Percentiles rank a stretch among this genome's conserved stretches.
phyloP scores from a whole-genome alignment of 2,329 filamentous ascomycete species.

The Claviceps sp. region DNA sequence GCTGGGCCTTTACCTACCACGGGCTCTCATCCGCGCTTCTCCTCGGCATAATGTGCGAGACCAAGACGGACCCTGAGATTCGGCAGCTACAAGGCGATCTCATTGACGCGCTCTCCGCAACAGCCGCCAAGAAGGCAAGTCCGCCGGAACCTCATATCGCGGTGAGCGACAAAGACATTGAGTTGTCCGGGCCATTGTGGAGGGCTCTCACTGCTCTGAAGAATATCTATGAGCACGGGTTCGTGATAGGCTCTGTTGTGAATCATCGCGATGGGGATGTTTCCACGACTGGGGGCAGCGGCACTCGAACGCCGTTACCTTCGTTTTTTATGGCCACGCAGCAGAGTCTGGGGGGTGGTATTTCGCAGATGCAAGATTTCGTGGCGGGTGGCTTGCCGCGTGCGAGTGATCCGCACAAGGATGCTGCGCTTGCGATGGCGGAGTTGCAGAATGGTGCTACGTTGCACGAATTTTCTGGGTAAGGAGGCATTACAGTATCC shows the following conservation, averaged over 20 bases:
- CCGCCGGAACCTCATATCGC: constrained; percentile 40
- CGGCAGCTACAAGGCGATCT: constrained; percentile 50
- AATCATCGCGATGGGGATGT: constrained; percentile 33
- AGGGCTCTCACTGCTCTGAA: constrained; percentile 46
- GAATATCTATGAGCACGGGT: constrained; percentile 55
- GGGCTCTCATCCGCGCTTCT: constrained; percentile 52
- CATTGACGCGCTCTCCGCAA: constrained; percentile 49
- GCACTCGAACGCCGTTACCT: constrained; percentile 28
- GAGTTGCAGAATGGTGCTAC: constrained; percentile 47
- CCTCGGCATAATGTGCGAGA: constrained; percentile 49
- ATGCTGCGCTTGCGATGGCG: constrained; percentile 51
- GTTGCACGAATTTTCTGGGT: constrained; percentile 32
- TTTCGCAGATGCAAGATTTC: constrained; percentile 13
- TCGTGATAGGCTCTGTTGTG: constrained; percentile 35
- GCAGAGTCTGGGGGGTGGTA: constrained; percentile 10
- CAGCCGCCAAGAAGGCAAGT: constrained; percentile 47
- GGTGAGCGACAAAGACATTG: constrained; percentile 45
- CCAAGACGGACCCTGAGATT: constrained; percentile 49
- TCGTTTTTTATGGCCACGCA: constrained; percentile 11
- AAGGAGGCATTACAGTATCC: constrained; percentile 6
- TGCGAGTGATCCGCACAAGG: constrained; percentile 39
- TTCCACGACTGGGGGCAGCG: constrained; percentile 30
- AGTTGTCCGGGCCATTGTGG: constrained; percentile 47
- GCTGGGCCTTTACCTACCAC: constrained; percentile 57
- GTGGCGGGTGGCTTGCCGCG: constrained; percentile 13